Evolutionary conservation across 2,329 filamentous ascomycete genomes (phyloP), one percentile per base, ranked within the genome.

Genomic region (Mycocentrospora acerina): DNA sequence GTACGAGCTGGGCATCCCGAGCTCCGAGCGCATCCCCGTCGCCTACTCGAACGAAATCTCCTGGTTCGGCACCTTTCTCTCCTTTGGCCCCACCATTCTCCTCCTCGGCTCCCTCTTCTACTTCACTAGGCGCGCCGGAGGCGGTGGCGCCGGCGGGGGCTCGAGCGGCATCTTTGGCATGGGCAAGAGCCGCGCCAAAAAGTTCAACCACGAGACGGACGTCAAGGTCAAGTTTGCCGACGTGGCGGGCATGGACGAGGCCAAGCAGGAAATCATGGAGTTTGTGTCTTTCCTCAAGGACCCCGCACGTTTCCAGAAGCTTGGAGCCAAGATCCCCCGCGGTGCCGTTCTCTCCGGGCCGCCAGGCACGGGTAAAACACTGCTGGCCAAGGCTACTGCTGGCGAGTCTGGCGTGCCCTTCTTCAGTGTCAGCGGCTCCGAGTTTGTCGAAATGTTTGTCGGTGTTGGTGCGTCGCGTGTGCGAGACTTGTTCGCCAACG

Each of bases 361-460:
- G 36, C 93, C 93, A 3, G 93, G 93, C 77, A 98, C 93, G 32
- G 93, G 93, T 83, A 98, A 98, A 75, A 98, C 93, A 2, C 74
- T 98, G 46, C 81, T 98, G 30, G 93, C 93, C 48, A 98, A 98
- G 74, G 93, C 93, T 11, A 98, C 93, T 8, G 93, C 93, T 34
- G 93, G 93, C 65, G 93, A 98, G 73, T 96, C 93, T 17, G 86
- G 87, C 29, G 93, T 98, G 22, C 93, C 93, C 1, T 98, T 98
- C 78, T 98, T 90, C 79, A 95, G 88, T 60, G 93, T 98, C 57
- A 96, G 90, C 68, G 93, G 93, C 64, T 98, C 93, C 32, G 93
- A 98, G 67, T 98, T 98, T 64, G 91, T 98, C 22, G 93, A 98
- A 72, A 98, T 98, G 91, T 98, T 98, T 65, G 93, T 98, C 35